phyloP scores from a whole-genome alignment of 345 rosid genomes.

The Turnera subulata region DNA sequence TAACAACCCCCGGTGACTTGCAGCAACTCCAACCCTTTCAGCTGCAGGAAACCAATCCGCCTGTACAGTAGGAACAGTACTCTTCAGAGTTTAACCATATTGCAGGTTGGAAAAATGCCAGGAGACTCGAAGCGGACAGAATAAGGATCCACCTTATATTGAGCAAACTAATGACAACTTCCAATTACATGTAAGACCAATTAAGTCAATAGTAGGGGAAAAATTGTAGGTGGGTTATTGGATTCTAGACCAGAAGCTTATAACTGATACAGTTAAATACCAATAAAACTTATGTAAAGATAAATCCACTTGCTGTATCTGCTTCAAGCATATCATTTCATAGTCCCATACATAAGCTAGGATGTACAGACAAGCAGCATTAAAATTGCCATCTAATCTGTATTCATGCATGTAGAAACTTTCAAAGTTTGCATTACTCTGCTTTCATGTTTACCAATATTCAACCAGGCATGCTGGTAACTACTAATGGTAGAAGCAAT shows the following conservation, averaged over 20 bases:
- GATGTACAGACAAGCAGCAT: too few species aligned
- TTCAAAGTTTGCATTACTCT: background rate
- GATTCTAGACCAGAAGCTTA: background rate
- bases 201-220: too few species aligned
- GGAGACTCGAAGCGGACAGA: background rate
- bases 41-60: slow-evolving; percentile 59
- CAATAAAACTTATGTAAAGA: too few species aligned
- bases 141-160: background rate
- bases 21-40: slow-evolving; percentile 62
- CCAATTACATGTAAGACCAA: background rate
- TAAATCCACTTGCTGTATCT: too few species aligned
- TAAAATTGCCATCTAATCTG: too few species aligned
- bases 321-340: too few species aligned
- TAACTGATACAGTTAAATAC: background rate
- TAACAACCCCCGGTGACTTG: slow-evolving; percentile 59
- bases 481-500: background rate
- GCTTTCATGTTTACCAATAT: background rate
- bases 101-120: background rate
- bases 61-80: slow-evolving; percentile 28
- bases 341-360: too few species aligned
- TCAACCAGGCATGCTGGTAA: background rate
- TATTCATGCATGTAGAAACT: too few species aligned
- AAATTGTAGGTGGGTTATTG: background rate
- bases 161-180: background rate
- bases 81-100: background rate